Conservation (phyloP, 768 basidiomycete species). For the Lentinula sp. region DNA sequence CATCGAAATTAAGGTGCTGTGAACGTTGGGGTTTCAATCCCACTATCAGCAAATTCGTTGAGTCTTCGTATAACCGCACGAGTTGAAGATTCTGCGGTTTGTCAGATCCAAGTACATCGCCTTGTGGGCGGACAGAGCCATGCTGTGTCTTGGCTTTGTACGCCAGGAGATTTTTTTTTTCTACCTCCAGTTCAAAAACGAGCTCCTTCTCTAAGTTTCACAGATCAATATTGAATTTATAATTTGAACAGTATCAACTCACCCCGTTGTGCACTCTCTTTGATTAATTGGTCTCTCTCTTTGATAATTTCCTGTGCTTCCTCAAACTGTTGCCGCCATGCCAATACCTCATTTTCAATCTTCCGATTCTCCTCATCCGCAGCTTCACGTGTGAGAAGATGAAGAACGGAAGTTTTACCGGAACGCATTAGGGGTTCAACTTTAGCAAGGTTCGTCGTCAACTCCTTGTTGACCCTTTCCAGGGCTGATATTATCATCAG, state of each 20-base stretch:
- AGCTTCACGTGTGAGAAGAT: constrained; percentile 68
- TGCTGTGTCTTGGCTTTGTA: constrained; percentile 33
- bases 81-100: constrained; percentile 57
- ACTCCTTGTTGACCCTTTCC: constrained; percentile 46
- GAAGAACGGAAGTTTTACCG: constrained; percentile 45
- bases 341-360: constrained; percentile 41
- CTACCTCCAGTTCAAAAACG: constrained; percentile 62
- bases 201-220: constrained; percentile 40
- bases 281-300: constrained; percentile 40
- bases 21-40: constrained; percentile 42
- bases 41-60: constrained; percentile 73
- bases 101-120: constrained; percentile 28
- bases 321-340: constrained; percentile 36
- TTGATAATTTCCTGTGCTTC: constrained; percentile 33
- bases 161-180: constrained; percentile 39
- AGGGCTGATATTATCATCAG: constrained; percentile 37
- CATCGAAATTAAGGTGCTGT: constrained; percentile 40
- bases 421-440: constrained; percentile 48
- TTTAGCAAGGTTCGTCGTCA: constrained; percentile 47
- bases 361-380: constrained; percentile 62
- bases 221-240: not conserved
- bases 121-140: constrained; percentile 26
- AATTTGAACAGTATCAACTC: constrained; percentile 11
- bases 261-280: constrained; percentile 42
- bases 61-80: constrained; percentile 78